A percentile compares a stretch with the other conserved stretches of the same genome.
phyloP scores from a whole-genome alignment of 1,284 basidiomycete species.

The Erythrobasidium hasegawianum region DNA sequence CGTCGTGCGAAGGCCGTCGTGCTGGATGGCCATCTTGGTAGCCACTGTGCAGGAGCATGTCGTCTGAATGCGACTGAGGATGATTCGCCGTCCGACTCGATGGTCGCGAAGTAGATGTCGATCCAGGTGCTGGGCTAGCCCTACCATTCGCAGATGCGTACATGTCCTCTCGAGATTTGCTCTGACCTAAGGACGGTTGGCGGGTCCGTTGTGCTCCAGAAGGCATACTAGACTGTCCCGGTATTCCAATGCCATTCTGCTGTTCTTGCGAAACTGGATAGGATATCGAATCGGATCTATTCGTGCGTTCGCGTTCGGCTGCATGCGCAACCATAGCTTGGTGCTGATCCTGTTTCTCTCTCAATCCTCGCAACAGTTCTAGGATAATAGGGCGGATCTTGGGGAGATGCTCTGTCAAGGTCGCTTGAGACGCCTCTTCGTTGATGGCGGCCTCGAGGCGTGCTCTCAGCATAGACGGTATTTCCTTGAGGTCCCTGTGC shows the following conservation, averaged over 20 bases:
- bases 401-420: slow-evolving; percentile 84
- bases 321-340: slow-evolving; percentile 19
- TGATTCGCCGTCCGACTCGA: slow-evolving; percentile 16
- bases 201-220: not conserved
- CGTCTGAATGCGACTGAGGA: not conserved
- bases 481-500: slow-evolving; percentile 73
- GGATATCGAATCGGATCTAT: not conserved
- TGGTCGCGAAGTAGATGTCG: slow-evolving; percentile 27
- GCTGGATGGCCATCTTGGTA: slow-evolving; percentile 13
- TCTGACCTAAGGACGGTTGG: slow-evolving; percentile 4
- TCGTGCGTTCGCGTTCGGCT: not conserved
- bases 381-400: slow-evolving; percentile 91
- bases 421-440: slow-evolving; percentile 70
- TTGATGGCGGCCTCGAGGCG: slow-evolving; percentile 84
- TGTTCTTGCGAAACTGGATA: not conserved
- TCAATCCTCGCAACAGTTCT: slow-evolving; percentile 81
- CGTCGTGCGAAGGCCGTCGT: slow-evolving; percentile 20
- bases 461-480: slow-evolving; percentile 81
- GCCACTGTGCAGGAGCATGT: no score
- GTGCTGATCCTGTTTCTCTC: slow-evolving; percentile 66
- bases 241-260: not conserved
- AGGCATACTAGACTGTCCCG: not conserved
- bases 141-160: not conserved
- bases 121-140: slow-evolving; percentile 35
- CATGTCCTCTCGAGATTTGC: slow-evolving; percentile 13